Conservation (phyloP, 495 filamentous ascomycete species). For the Talaromyces trachyspermus region DNA sequence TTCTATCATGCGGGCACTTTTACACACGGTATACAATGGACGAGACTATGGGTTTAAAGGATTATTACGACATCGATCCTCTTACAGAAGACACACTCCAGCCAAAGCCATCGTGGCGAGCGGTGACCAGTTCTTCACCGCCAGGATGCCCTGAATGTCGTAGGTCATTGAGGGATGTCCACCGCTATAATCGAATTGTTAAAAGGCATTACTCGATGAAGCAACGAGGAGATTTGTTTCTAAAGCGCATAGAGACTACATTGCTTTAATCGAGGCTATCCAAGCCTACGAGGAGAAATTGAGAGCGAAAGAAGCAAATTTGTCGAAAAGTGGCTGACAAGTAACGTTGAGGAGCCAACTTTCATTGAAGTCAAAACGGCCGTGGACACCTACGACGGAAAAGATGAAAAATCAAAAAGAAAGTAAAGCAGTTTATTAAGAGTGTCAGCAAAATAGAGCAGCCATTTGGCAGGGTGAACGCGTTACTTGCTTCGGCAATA, state of each 20-base stretch:
- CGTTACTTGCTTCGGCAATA: slow-evolving; percentile 18
- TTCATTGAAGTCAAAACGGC: neutral
- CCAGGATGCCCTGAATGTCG: slow-evolving; percentile 13
- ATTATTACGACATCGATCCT: slow-evolving; percentile 35
- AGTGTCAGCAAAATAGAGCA: slow-evolving; percentile 34
- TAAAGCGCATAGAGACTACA: neutral
- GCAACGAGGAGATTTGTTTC: slow-evolving; percentile 12
- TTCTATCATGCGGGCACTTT: slow-evolving; percentile 56
- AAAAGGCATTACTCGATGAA: slow-evolving; percentile 11
- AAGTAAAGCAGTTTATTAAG: slow-evolving; percentile 4
- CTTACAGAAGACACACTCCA: neutral
- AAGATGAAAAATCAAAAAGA: neutral
- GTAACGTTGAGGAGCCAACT: neutral
- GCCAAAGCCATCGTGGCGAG: slow-evolving; percentile 1
- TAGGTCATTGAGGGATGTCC: slow-evolving; percentile 9
- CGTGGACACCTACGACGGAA: neutral
- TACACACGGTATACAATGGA: slow-evolving; percentile 52
- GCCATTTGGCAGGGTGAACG: slow-evolving; percentile 51
- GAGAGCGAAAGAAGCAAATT: neutral
- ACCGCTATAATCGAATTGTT: slow-evolving; percentile 12
- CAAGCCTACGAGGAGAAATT: neutral
- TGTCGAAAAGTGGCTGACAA: neutral
- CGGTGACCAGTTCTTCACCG: neutral
- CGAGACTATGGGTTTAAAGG: slow-evolving; percentile 47
- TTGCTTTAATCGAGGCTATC: neutral